A percentile compares a stretch with the other conserved stretches of the same genome.
These are phyloP conservation scores for Pestalotiopsis sp. DNA, from an alignment of 2,329 filamentous ascomycete species.

Conservation along the genomic window DNA sequence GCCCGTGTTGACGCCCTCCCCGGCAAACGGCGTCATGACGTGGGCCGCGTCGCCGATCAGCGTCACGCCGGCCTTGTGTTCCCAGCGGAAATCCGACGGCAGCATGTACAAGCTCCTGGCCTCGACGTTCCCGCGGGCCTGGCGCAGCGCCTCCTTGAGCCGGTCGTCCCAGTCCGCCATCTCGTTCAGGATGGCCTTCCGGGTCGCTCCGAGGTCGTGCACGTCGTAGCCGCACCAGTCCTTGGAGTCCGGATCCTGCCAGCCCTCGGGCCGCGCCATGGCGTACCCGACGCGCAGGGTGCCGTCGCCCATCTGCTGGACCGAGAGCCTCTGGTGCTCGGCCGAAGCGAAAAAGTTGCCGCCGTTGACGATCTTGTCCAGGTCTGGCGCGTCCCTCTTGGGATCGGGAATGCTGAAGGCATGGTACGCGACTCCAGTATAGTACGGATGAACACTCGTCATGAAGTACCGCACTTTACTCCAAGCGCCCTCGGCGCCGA, in stretches of 20 bases:
- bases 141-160: conserved; percentile 43
- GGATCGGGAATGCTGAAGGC: conserved; percentile 44
- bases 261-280: conserved; percentile 39
- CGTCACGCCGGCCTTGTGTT: conserved; percentile 49
- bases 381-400: conserved; percentile 41
- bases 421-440: conserved; percentile 46
- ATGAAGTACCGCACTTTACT: conserved; percentile 37
- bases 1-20: conserved; percentile 61
- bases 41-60: conserved; percentile 64
- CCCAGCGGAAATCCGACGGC: conserved; percentile 51
- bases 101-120: conserved; percentile 54
- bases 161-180: conserved; percentile 42
- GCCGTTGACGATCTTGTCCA: conserved; percentile 47
- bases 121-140: conserved; percentile 40
- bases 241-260: conserved; percentile 31
- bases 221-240: conserved; percentile 44
- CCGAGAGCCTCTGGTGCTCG: conserved; percentile 42
- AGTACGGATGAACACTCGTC: conserved; percentile 42
- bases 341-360: conserved; percentile 48
- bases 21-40: conserved; percentile 59
- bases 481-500: conserved; percentile 40
- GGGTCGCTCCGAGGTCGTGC: conserved; percentile 38
- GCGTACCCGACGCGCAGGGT: conserved; percentile 44
- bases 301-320: conserved; percentile 52
- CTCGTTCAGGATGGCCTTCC: conserved; percentile 38